phyloP scores from a whole-genome alignment of 371 early-diverging fungal species.

The Massospora cicadina region DNA sequence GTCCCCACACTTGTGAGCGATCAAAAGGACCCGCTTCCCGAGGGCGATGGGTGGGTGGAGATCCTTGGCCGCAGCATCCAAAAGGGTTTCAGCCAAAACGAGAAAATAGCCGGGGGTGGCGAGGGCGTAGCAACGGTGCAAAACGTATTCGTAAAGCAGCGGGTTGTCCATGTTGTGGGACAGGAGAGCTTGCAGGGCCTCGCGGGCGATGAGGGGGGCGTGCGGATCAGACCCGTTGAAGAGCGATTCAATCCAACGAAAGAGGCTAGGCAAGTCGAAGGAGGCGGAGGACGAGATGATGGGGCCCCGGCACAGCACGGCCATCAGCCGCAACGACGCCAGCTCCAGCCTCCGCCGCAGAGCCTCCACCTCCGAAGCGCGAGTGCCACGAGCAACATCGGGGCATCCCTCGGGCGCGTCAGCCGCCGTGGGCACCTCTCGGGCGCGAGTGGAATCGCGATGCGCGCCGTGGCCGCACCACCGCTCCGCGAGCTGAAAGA shows the following conservation, averaged over 20 bases:
- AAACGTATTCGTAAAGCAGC: conserved; percentile 38
- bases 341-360: conserved; percentile 57
- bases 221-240: conserved; percentile 41
- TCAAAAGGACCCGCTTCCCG: conserved; percentile 50
- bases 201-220: conserved; percentile 29
- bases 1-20: conserved; percentile 66
- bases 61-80: conserved; percentile 28
- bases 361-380: conserved; percentile 49
- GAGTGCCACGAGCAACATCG: conserved; percentile 41
- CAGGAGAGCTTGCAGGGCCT: conserved; percentile 42
- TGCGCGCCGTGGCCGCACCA: conserved; percentile 82
- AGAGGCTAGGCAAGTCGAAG: conserved; percentile 27
- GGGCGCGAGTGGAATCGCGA: conserved; percentile 35
- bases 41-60: conserved; percentile 41
- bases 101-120: conserved; percentile 56
- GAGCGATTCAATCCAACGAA: conserved; percentile 44
- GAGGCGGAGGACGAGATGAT: neutral
- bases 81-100: conserved; percentile 46
- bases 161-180: conserved; percentile 45
- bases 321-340: conserved; percentile 74
- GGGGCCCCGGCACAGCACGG: conserved; percentile 53
- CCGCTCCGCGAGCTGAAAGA: conserved; percentile 73
- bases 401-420: conserved; percentile 54
- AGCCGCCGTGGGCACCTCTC: conserved; percentile 56
- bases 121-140: conserved; percentile 52